Percentiles rank a stretch among this genome's conserved stretches.
Evolutionary conservation across 2,329 filamentous ascomycete species (phyloP).

Genomic region (Cytospora chrysosperma): DNA sequence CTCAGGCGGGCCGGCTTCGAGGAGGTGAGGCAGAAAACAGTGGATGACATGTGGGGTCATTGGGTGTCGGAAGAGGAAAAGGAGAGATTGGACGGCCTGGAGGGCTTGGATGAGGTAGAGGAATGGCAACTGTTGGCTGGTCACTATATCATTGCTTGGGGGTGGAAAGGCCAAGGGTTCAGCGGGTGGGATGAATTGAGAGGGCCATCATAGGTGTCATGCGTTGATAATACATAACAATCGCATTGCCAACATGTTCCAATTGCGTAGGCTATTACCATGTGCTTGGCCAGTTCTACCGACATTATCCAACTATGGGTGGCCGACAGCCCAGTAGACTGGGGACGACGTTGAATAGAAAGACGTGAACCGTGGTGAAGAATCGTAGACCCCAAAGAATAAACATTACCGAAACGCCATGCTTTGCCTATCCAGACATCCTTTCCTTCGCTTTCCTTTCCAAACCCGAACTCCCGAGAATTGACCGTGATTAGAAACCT

Average conservation of each 20-base stretch:
- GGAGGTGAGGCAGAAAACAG: constrained; percentile 41
- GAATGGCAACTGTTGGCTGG: constrained; percentile 85
- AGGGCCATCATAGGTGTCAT: neutral
- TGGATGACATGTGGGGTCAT: constrained; percentile 65
- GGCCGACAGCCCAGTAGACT: neutral
- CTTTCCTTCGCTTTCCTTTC: neutral
- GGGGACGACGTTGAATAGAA: neutral
- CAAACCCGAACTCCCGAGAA: neutral
- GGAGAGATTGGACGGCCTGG: constrained; percentile 72
- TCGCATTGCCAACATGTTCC: neutral
- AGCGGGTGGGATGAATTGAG: constrained; percentile 23
- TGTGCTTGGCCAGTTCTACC: neutral
- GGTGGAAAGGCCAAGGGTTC: constrained; percentile 61
- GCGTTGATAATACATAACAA: neutral
- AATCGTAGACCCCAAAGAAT: neutral
- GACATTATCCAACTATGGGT: neutral
- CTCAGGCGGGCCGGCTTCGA: constrained; percentile 66
- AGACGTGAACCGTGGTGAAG: neutral
- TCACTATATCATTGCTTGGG: constrained; percentile 92
- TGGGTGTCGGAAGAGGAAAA: constrained; percentile 75
- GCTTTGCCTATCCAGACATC: neutral
- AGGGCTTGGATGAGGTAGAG: constrained; percentile 93
- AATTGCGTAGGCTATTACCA: neutral
- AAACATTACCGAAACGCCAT: neutral
- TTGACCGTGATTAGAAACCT: neutral